phyloP scores from a whole-genome alignment of 805 yeast genomes.

The Saccharomycopsis malanga region DNA sequence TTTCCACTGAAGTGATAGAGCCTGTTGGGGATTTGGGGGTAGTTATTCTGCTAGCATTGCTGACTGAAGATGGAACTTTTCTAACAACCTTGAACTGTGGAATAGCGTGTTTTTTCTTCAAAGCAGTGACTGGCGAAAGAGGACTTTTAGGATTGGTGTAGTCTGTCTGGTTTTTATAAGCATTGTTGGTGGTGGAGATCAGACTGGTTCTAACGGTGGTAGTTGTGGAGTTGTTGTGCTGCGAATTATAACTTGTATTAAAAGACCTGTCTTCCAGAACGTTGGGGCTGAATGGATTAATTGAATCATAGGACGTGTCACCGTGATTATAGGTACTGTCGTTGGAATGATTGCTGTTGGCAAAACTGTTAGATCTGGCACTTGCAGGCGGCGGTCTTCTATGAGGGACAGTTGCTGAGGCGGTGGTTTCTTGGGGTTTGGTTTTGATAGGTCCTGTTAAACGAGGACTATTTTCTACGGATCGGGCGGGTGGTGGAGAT shows the following conservation, averaged over 20 bases:
- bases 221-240: neutral
- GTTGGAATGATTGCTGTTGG: neutral
- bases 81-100: conserved; percentile 18
- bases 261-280: neutral
- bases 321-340: neutral
- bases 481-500: conserved; percentile 4
- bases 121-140: neutral
- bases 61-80: neutral
- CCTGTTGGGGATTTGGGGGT: conserved; percentile 1
- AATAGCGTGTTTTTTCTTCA: conserved; percentile 5
- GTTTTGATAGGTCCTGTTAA: neutral
- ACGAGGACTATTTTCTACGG: conserved; percentile 3
- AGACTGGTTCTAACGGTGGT: neutral
- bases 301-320: neutral
- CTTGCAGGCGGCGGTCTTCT: neutral
- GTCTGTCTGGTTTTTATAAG: neutral
- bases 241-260: neutral
- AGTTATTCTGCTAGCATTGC: neutral
- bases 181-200: neutral
- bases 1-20: neutral
- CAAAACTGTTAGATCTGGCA: neutral
- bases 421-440: neutral
- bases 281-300: neutral
- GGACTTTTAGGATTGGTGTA: neutral
- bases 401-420: neutral